phyloP scores from a whole-genome alignment of 305 asterid species.

The Fraxinus xanthoxyloides region DNA sequence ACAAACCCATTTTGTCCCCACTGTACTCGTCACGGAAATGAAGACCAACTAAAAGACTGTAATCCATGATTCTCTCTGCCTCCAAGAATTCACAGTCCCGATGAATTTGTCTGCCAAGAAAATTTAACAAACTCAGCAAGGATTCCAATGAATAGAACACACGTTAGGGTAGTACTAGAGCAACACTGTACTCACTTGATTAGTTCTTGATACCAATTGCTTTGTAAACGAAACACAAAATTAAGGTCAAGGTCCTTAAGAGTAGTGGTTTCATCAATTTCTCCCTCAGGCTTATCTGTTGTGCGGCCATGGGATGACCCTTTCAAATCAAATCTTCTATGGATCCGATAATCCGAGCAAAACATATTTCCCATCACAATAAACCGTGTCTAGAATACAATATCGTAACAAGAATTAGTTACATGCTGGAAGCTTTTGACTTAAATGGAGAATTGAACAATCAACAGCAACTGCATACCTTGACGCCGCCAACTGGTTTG shows the following conservation, averaged over 20 bases:
- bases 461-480: constrained; percentile 45
- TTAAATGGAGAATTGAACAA: constrained; percentile 3
- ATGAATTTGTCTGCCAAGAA: constrained; percentile 67
- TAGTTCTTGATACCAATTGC: constrained; percentile 77
- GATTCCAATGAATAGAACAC: background rate
- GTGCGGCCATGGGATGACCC: constrained; percentile 98
- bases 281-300: constrained; percentile 68
- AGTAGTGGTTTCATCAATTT: constrained; percentile 93
- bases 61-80: constrained; percentile 91
- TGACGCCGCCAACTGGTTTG: constrained; percentile 91
- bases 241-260: constrained; percentile 94
- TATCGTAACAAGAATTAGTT: constrained; percentile 13
- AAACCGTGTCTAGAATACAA: constrained; percentile 67
- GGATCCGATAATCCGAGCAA: constrained; percentile 93
- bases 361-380: constrained; percentile 97
- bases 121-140: constrained; percentile 21
- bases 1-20: constrained; percentile 89
- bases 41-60: constrained; percentile 92
- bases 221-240: constrained; percentile 73
- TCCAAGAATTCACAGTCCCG: constrained; percentile 91
- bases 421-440: background rate
- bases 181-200: constrained; percentile 58
- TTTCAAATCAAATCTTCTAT: constrained; percentile 87
- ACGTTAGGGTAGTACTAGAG: background rate
- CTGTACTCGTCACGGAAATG: constrained; percentile 88